Percentiles rank a stretch among this genome's conserved stretches.
phyloP scores from a whole-genome alignment of 176 grass and related monocot species.

The Puccinellia tenuiflora region DNA sequence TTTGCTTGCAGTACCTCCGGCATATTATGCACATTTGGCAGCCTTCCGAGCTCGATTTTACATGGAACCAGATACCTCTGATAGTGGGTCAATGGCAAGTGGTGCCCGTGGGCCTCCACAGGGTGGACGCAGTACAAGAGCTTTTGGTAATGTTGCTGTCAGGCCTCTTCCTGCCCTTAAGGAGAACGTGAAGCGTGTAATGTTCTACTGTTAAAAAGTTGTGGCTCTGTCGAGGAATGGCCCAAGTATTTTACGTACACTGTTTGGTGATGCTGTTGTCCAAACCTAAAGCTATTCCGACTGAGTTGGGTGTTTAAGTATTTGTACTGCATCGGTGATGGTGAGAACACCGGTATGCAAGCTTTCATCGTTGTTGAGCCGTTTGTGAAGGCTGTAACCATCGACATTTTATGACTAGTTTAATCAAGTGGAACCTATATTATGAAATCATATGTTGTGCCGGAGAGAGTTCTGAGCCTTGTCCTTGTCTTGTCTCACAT shows the following conservation, averaged over 20 bases:
- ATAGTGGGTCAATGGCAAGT: slow-evolving; percentile 74
- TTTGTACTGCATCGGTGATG: not conserved
- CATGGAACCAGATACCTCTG: slow-evolving; percentile 84
- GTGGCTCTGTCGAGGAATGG: not conserved
- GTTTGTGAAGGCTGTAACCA: not conserved
- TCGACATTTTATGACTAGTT: not conserved
- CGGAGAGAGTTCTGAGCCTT: not conserved
- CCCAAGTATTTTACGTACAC: not conserved
- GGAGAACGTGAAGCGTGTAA: slow-evolving; percentile 85
- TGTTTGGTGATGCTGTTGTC: not conserved
- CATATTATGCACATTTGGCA: slow-evolving; percentile 87
- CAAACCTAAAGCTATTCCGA: not conserved
- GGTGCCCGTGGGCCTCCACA: slow-evolving; percentile 45
- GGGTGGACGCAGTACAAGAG: slow-evolving; percentile 44
- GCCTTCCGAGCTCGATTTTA: slow-evolving; percentile 87
- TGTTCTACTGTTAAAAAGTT: slow-evolving; percentile 85
- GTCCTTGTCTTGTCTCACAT: not conserved
- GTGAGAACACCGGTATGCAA: not conserved
- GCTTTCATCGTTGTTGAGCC: not conserved
- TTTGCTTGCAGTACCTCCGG: slow-evolving; percentile 70
- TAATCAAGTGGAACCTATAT: not conserved
- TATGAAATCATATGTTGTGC: not conserved
- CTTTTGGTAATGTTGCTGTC: slow-evolving; percentile 64
- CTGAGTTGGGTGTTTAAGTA: not conserved
- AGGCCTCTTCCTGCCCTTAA: slow-evolving; percentile 84